Base-by-base conservation (phyloP, 2,329 filamentous ascomycete genomes). In the Exophiala aquamarina region DNA sequence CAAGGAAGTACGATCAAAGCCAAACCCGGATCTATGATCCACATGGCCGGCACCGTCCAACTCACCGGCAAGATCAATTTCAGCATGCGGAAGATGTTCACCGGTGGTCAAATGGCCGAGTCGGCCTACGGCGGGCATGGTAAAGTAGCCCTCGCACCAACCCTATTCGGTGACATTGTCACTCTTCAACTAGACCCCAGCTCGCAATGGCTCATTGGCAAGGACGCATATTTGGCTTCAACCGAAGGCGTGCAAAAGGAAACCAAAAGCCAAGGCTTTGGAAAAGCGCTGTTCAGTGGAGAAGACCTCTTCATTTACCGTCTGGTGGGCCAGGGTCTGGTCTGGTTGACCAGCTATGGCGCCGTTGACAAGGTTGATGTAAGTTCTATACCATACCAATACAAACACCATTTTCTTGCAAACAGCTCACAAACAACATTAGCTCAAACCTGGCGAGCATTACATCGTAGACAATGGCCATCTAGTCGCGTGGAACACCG, bases 241-340 rank as follows among this genome's bases (percentile, higher is more conserved):
- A 55, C 52, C 5, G 26, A 9, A 14, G 52, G 36, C 26, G 52
- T 55, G 3, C 23, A 42, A 11, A 53, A 43, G 34, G 42, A 55
- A 11, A 37, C 29, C 11, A 52, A 55, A 43, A 48, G 29, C 17
- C 52, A 55, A 37, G 49, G 52, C 13, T 10, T 55, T 15, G 49
- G 52, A n/a, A 55, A 55, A 18, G 49, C 52, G 4, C 31, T 55
- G n/a, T 55, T 55, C 50, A 51, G 47, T 36, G 52, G 52, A 3
- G 52, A 55, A 39, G 46, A 53, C 20, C 33, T 55, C 21, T 55
- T 55, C 42, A 41, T 55, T n/a, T 55, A 53, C 39, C 41, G 45
- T 36, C 31, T 55, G 11, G 31, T 29, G 31, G 52, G 52, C 13
- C 50, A 46, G 23, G 52, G 52, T 4, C 33, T 48, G 35, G 17